These are phyloP conservation scores for Brasilioporus rufonigricans DNA, from an alignment of 768 basidiomycete genomes.

Conservation along the genomic window DNA sequence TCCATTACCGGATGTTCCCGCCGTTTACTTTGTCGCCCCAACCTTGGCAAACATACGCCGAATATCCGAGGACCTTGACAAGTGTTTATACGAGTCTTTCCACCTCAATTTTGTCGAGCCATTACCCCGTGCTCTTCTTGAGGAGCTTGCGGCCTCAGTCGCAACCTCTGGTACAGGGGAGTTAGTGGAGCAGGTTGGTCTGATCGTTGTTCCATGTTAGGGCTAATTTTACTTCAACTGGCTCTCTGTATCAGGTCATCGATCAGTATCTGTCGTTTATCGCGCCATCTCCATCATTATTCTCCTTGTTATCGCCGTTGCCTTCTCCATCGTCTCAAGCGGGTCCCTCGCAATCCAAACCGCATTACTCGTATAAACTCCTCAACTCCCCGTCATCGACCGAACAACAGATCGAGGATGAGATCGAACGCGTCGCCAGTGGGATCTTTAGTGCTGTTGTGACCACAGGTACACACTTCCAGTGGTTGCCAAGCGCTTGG, in stretches of 20 bases:
- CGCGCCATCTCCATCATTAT: slow-evolving; percentile 86
- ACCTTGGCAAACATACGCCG: slow-evolving; percentile 82
- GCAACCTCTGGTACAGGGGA: slow-evolving; percentile 83
- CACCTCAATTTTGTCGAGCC: slow-evolving; percentile 96
- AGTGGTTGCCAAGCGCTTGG: background rate
- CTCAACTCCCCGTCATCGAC: slow-evolving; percentile 89
- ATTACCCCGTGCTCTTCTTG: slow-evolving; percentile 80
- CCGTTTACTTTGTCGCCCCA: slow-evolving; percentile 94
- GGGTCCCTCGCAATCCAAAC: slow-evolving; percentile 34
- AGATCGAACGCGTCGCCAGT: slow-evolving; percentile 87
- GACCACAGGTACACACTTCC: slow-evolving; percentile 65
- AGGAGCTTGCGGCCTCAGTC: slow-evolving; percentile 89
- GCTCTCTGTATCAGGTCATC: slow-evolving; percentile 56
- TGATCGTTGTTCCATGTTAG: background rate
- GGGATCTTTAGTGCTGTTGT: slow-evolving; percentile 91
- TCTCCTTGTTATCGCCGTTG: slow-evolving; percentile 77
- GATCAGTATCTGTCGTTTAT: slow-evolving; percentile 99
- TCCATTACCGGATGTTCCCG: slow-evolving; percentile 90
- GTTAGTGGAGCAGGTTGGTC: slow-evolving; percentile 68
- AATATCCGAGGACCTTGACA: slow-evolving; percentile 91
- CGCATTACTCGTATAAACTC: slow-evolving; percentile 71
- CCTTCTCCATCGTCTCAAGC: slow-evolving; percentile 36
- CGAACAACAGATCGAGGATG: slow-evolving; percentile 88
- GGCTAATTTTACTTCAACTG: background rate
- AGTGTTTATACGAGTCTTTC: slow-evolving; percentile 86